Evolutionary conservation across 192 early-diverging fungal genomes (phyloP), one percentile per base, ranked within the genome.

Genomic region (Coemansia sp.): DNA sequence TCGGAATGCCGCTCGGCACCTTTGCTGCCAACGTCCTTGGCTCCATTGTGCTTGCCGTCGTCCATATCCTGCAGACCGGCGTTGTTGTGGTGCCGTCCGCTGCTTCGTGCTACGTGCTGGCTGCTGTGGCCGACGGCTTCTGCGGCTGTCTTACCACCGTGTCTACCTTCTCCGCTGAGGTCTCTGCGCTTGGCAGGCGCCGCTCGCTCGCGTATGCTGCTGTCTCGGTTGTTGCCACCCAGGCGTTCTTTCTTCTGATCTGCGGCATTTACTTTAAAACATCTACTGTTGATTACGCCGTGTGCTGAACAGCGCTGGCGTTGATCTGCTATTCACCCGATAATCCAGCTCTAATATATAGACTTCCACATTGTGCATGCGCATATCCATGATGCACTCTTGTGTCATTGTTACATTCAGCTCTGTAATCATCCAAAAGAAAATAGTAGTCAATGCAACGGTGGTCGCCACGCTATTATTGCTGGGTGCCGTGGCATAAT

Each of bases 141-240:
- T 89, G 89, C 64, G 89, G 89, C 60, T 90, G 89, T 48, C 64
- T 90, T 43, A 88, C 89, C 5, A 90, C 89, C 0, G 71, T 90
- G n/a, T 90, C 89, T 38, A 90, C 88, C 8, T 87, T 85, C 63
- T 73, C 78, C 2, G 75, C 73, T 20, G 89, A 90, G 63, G 9
- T 88, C 1, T 58, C 56, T 10, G 38, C 45, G 9, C 46, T 87
- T 42, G 19, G 40, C 20, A 22, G 70, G 14, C 65, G 76, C 16
- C 60, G 20, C 38, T 65, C 75, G 5, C 50, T 67, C 17, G 20
- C 60, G 6, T 83, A 83, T 54, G 54, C 70, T 16, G 42, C 51
- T n/a, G 37, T 61, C 5, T 83, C 81, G 12, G 63, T 83, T 55
- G 72, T 75, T 12, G 69, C 59, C 19, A 63, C 72, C 13, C 81